Percentiles rank a stretch among this genome's conserved stretches.
Conservation (phyloP, 495 filamentous ascomycete genomes). For the Halenospora varia region DNA sequence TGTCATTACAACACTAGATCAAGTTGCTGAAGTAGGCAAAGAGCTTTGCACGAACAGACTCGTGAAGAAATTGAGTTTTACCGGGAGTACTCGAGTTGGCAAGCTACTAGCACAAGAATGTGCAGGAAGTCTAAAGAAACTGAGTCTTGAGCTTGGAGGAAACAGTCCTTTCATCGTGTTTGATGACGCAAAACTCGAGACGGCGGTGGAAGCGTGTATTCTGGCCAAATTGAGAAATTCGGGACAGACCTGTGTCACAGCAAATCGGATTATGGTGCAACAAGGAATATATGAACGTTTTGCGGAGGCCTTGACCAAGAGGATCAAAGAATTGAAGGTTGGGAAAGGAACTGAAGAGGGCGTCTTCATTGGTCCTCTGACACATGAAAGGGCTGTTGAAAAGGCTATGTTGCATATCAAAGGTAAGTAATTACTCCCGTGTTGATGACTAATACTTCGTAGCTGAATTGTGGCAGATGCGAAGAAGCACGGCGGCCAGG, state of each 20-base stretch:
- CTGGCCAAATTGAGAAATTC: constrained; percentile 76
- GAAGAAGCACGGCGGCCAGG: constrained; percentile 62
- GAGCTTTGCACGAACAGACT: constrained; percentile 61
- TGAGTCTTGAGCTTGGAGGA: constrained; percentile 79
- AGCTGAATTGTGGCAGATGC: constrained; percentile 62
- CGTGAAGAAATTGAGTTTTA: constrained; percentile 82
- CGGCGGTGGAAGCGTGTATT: constrained; percentile 68
- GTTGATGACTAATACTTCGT: constrained; percentile 64
- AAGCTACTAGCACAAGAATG: constrained; percentile 78
- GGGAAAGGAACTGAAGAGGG: constrained; percentile 67
- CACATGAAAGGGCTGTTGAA: constrained; percentile 63
- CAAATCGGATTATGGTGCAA: constrained; percentile 82
- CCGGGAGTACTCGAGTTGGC: constrained; percentile 76
- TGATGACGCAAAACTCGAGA: constrained; percentile 76
- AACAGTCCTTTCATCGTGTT: constrained; percentile 93
- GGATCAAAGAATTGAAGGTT: constrained; percentile 68
- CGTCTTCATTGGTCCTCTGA: constrained; percentile 74
- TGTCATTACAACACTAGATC: constrained; percentile 63
- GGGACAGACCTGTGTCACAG: constrained; percentile 86
- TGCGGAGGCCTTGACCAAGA: constrained; percentile 59
- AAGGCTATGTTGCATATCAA: constrained; percentile 73
- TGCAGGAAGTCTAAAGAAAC: constrained; percentile 73
- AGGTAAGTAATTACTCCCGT: constrained; percentile 49
- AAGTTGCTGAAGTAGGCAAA: constrained; percentile 68
- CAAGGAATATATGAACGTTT: constrained; percentile 74